These are phyloP conservation scores for Hypsizygus marmoreus DNA, from an alignment of 768 basidiomycete genomes.

Conservation along the genomic window DNA sequence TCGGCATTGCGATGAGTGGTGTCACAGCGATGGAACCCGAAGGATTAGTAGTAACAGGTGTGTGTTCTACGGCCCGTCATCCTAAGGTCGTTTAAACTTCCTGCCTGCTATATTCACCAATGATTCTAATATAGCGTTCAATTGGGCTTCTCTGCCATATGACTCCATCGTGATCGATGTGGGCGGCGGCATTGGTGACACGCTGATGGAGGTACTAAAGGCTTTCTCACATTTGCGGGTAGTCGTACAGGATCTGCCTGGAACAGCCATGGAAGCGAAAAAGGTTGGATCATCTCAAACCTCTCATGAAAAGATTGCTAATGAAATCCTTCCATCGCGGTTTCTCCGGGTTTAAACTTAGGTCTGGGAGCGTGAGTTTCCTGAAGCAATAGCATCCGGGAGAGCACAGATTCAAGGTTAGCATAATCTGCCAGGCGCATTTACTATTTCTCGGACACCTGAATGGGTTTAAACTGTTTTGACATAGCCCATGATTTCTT, in stretches of 20 bases:
- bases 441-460: background rate
- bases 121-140: constrained; percentile 42
- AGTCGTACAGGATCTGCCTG: constrained; percentile 57
- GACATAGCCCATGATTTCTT: constrained; percentile 33
- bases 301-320: constrained; percentile 17
- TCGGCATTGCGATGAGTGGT: constrained; percentile 29
- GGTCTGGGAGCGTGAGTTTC: constrained; percentile 20
- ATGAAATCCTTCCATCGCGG: constrained; percentile 7
- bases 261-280: constrained; percentile 48
- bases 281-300: constrained; percentile 30
- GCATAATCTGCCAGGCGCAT: background rate
- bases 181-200: constrained; percentile 63
- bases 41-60: too few species aligned
- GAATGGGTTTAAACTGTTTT: too few species aligned
- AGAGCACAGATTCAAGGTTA: constrained; percentile 29
- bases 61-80: too few species aligned
- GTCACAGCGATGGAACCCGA: constrained; percentile 17
- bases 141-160: constrained; percentile 51
- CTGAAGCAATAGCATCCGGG: constrained; percentile 27
- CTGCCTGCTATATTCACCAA: constrained; percentile 14
- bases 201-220: constrained; percentile 11
- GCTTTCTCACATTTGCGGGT: constrained; percentile 34
- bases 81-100: too few species aligned
- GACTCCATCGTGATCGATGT: constrained; percentile 60
- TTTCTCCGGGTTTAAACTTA: too few species aligned